phyloP scores from a whole-genome alignment of 139 green algal species.

The Auxenochlorella pyrenoidosa region DNA sequence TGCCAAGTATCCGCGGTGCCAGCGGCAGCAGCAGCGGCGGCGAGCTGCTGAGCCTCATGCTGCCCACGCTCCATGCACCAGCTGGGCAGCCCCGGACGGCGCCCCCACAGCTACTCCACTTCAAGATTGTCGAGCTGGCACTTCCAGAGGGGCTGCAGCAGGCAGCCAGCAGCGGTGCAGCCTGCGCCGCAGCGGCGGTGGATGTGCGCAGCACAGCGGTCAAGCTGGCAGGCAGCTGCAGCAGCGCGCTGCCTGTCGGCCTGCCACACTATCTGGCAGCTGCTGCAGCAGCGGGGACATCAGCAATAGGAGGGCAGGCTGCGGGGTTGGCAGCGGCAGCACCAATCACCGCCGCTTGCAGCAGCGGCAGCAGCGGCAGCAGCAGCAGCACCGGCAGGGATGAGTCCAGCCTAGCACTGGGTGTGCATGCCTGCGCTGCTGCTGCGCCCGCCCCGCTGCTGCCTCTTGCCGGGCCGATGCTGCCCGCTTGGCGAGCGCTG shows the following conservation, averaged over 20 bases:
- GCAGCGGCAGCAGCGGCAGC: neutral
- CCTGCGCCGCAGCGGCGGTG: conserved; percentile 9
- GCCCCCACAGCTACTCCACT: conserved; percentile 27
- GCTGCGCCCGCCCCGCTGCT: neutral
- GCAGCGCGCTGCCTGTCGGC: conserved; percentile 31
- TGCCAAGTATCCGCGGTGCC: neutral
- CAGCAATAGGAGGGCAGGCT: too few species aligned
- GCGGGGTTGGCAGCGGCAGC: neutral
- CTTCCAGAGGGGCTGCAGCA: neutral
- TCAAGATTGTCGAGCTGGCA: conserved; percentile 31
- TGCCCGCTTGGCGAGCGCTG: conserved; percentile 40
- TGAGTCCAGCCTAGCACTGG: neutral
- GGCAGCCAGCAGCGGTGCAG: neutral
- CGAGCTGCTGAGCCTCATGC: neutral
- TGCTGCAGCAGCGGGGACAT: neutral
- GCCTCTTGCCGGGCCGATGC: neutral
- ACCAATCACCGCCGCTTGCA: too few species aligned
- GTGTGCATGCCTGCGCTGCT: neutral
- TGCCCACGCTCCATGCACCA: conserved; percentile 1
- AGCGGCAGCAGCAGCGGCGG: neutral
- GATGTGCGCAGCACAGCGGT: conserved; percentile 34
- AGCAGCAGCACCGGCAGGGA: neutral
- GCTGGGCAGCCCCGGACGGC: neutral
- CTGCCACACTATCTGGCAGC: conserved; percentile 27
- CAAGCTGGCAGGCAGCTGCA: conserved; percentile 39